A percentile compares a stretch with the other conserved stretches of the same genome.
Evolutionary conservation across 192 early-diverging fungal species (phyloP).

Genomic region (Cladochytrium replicatum): DNA sequence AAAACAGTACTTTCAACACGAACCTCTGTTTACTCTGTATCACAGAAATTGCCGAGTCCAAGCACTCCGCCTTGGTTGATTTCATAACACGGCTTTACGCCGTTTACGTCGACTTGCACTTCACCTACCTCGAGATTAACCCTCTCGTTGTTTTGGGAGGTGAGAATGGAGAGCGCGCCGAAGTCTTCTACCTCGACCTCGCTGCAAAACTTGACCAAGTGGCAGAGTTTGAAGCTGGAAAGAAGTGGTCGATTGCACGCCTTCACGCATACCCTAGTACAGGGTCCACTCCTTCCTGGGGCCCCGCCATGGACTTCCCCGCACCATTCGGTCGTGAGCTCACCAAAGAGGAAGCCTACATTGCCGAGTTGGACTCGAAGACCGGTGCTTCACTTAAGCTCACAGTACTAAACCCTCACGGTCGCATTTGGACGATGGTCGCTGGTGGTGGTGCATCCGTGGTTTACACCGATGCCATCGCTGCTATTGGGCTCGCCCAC

Average conservation of each 20-base stretch:
- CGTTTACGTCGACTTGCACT: conserved; percentile 93
- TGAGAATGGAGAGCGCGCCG: conserved; percentile 43
- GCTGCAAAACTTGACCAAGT: conserved; percentile 98
- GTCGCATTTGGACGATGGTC: conserved; percentile 99
- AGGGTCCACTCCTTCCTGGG: conserved; percentile 45
- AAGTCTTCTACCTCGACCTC: conserved; percentile 88
- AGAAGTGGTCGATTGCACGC: conserved; percentile 91
- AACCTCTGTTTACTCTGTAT: no score
- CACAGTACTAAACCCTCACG: conserved; percentile 89
- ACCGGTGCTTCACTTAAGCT: conserved; percentile 97
- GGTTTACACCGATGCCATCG: conserved; percentile 97
- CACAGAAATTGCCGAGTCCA: conserved; percentile 35
- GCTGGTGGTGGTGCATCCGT: conserved; percentile 98
- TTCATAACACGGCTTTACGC: conserved; percentile 89
- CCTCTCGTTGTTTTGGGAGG: conserved; percentile 87
- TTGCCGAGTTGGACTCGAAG: conserved; percentile 94
- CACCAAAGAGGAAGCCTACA: conserved; percentile 95
- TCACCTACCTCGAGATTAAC: conserved; percentile 99
- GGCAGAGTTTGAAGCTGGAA: conserved; percentile 90
- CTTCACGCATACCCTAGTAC: conserved; percentile 39
- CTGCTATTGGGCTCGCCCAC: conserved; percentile 84
- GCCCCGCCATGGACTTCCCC: conserved; percentile 91
- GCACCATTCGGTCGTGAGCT: conserved; percentile 96
- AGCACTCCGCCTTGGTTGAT: conserved; percentile 71
- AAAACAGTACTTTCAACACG: no score